Evolutionary conservation across 2,329 filamentous ascomycete genomes (phyloP), one percentile per base, ranked within the genome.

Genomic region (Nothophoma quercina): DNA sequence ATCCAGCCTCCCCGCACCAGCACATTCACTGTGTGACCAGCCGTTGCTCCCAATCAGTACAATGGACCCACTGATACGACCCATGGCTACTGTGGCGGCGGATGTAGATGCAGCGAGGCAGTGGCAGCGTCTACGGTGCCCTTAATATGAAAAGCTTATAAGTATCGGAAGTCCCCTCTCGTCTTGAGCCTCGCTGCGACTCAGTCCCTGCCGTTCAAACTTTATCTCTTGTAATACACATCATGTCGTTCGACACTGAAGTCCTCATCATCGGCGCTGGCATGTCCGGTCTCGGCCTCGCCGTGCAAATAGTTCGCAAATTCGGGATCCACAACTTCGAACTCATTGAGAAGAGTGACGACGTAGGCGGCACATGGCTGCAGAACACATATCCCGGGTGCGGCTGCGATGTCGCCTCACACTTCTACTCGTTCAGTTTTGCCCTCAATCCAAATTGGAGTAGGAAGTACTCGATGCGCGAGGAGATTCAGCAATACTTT

Each of bases 401-500:
- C 40, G 71, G 69, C 16, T 73, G 70, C 36, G 70, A 74, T 60
- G 69, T 71, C n/a, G 65, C 68, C 0, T 63, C 60, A 1, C 84
- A 86, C 71, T 85, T 83, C 68, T 88, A 87, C 64, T 84, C 84
- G 56, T 86, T 85, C 63, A 82, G 82, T 6, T 87, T 83, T 77
- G 78, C 80, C 35, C 79, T 81, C 4, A 87, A 87, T 62, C 80
- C 79, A 6, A 77, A 79, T 30, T 88, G 85, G 85, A 78, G 79
- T 15, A 79, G 80, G 48, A 84, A 86, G 64, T 86, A 83, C 62
- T 77, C 82, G 0, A 72, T 78, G 0, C 81, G 81, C 0, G 72
- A 73, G 0, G 85, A 88, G 63, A 87, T 88, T 33, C 75, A 79
- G 32, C 70, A 73, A 2, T 87, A 87, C 54, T 76, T 87, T 21